Base-by-base conservation (phyloP, 345 rosid species). In the Citrus trifoliata region DNA sequence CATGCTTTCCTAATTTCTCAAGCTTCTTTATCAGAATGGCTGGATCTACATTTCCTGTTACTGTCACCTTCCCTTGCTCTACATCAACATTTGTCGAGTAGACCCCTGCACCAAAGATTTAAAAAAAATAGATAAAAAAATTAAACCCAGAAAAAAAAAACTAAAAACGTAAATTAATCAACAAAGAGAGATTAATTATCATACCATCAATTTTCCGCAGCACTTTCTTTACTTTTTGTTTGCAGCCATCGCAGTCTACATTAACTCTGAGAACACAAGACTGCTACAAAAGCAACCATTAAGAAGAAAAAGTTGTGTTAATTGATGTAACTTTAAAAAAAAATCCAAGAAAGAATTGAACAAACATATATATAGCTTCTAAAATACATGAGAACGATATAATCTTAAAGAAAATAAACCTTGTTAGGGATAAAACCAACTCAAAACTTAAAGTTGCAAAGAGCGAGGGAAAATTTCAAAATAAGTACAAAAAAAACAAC, bases 201-300 rank as follows among this genome's bases (percentile, higher is more conserved):
- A 80, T 59, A 94, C 99, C 99, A 70, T 92, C 95, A 48, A 89
- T 86, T 85, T 96, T 96, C 82, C 87, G 93, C 74, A 96, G 75
- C 35, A 85, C 83, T 76, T 90, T 96, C 93, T 79, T 92, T 37
- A 96, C 89, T 87, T 93, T 96, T 82, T 86, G 86, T 83, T 88
- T 89, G 76, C 99, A 96, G 10, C 99, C 99, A 88, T 93, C 99
- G 75, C 99, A 96, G 86, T 93, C 93, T 35, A 96, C 93, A 75
- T 91, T 91, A 71, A 96, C 98, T 82, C 87, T 93, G 67, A 96
- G 89, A 79, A 90, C 93, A 88, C 91, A 90, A 30, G 93, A 84
- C 98, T 95, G 98, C 84, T 84, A 77, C 6, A 77, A 62, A 82
- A 67, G 33, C 55, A 58, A 56, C 74, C 63, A 70, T 61, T 10